Conservation (phyloP, 1,284 basidiomycete genomes). For the Laetiporus sulphureus region DNA sequence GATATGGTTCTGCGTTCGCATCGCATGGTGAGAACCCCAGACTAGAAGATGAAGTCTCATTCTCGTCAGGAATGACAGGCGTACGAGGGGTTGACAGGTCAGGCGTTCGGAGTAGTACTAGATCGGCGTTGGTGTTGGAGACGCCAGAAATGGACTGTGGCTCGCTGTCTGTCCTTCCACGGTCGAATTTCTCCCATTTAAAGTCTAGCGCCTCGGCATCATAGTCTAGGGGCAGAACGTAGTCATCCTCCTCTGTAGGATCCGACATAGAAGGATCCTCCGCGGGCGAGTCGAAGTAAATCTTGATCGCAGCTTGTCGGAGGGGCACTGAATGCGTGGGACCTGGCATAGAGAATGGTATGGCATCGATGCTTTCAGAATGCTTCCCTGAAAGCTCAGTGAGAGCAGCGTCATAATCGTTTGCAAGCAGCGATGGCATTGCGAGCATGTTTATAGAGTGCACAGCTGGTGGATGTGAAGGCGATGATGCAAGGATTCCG, state of each 20-base stretch:
- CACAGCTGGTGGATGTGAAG: no score
- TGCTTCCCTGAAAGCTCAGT: not conserved
- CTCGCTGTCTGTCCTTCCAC: no score
- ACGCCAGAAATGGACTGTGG: no score
- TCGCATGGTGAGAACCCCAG: not conserved
- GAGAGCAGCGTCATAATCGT: no score
- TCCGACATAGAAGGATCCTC: conserved; percentile 42
- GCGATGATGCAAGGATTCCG: no score
- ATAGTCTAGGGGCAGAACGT: conserved; percentile 25
- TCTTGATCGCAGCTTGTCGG: conserved; percentile 21
- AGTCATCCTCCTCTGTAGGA: conserved; percentile 28
- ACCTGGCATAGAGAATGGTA: conserved; percentile 16
- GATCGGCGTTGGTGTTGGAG: no score
- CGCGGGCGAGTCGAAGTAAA: conserved; percentile 48
- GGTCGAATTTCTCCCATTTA: conserved; percentile 46
- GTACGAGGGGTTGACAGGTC: conserved; percentile 4
- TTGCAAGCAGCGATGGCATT: no score
- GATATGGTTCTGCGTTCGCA: not conserved
- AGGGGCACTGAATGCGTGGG: conserved; percentile 14
- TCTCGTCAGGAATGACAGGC: not conserved
- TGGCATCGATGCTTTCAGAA: not conserved
- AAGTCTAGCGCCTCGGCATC: conserved; percentile 37
- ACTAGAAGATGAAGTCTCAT: not conserved
- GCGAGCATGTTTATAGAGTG: no score
- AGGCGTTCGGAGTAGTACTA: no score